phyloP scores from a whole-genome alignment of 306 rosid species.

The Inga oerstediana region DNA sequence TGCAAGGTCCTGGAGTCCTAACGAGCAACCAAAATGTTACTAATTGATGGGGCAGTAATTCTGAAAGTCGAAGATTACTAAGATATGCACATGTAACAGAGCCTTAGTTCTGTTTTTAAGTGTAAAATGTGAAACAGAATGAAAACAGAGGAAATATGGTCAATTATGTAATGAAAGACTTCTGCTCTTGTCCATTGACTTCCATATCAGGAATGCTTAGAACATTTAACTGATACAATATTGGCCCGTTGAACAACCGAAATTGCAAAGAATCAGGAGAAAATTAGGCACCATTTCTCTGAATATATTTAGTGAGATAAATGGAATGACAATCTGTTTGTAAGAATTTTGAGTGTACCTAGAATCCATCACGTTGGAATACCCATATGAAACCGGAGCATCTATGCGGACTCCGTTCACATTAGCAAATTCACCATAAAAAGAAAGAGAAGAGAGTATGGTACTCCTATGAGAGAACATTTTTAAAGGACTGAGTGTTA shows the following conservation, averaged over 20 bases:
- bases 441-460: too few relatives aligned
- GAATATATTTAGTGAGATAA: too few relatives aligned
- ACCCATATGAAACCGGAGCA: background rate
- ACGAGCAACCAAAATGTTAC: slow-evolving; percentile 11
- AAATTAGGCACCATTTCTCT: slow-evolving; percentile 4
- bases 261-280: slow-evolving; percentile 2
- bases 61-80: background rate
- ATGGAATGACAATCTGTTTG: background rate
- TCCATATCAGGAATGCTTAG: background rate
- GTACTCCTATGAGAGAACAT: too few relatives aligned
- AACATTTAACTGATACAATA: background rate
- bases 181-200: background rate
- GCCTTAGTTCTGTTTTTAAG: background rate
- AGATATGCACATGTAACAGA: background rate
- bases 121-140: background rate
- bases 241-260: background rate
- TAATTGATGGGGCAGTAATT: background rate
- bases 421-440: too few relatives aligned
- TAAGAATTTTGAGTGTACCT: too few relatives aligned
- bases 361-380: background rate
- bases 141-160: background rate
- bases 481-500: too few relatives aligned
- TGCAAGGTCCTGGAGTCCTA: background rate
- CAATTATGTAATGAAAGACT: background rate
- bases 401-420: too few relatives aligned